These are phyloP conservation scores for Emergomyces orientalis DNA, from an alignment of 2,329 filamentous ascomycete species.

Conservation along the genomic window DNA sequence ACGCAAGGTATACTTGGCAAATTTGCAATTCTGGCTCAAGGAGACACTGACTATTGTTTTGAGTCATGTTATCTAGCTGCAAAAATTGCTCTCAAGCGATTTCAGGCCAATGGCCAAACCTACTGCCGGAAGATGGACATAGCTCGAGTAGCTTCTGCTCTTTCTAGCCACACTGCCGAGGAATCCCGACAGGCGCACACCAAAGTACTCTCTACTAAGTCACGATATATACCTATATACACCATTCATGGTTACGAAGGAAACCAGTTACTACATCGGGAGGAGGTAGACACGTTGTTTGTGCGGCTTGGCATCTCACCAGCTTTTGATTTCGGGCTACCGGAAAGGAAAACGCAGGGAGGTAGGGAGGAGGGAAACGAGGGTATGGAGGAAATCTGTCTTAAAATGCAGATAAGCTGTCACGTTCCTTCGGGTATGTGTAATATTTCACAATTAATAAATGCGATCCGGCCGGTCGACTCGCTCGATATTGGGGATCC, in stretches of 20 bases:
- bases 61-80: background rate
- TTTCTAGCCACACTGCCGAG: background rate
- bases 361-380: background rate
- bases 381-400: background rate
- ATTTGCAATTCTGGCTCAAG: background rate
- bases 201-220: conserved; percentile 2
- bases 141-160: background rate
- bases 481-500: background rate
- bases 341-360: background rate
- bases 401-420: background rate
- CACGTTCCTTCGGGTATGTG: background rate
- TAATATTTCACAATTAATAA: conserved; percentile 5
- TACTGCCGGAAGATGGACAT: background rate
- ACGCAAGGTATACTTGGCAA: background rate
- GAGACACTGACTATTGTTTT: background rate
- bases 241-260: background rate
- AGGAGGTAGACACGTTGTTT: background rate
- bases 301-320: background rate
- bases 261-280: background rate
- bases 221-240: too few relatives aligned
- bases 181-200: background rate
- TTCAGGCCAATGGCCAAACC: background rate
- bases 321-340: background rate
- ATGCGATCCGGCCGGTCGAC: background rate
- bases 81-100: background rate